A percentile compares a stretch with the other conserved stretches of the same genome.
phyloP scores from a whole-genome alignment of 2,329 filamentous ascomycete species.

The Cercospora canescens region DNA sequence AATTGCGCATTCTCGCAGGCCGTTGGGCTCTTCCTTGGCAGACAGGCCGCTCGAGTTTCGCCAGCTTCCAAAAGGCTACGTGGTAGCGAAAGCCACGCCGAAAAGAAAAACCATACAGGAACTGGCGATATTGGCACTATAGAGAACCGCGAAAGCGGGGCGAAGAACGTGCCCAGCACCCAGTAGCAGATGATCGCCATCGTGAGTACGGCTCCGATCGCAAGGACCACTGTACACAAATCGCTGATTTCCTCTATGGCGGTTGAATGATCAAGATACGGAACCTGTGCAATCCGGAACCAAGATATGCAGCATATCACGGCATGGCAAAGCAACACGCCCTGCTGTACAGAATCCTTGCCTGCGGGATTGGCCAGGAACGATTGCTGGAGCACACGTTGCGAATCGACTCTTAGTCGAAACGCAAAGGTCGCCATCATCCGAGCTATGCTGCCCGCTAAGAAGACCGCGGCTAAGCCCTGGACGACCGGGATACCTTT shows the following conservation, averaged over 20 bases:
- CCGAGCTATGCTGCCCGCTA: neutral
- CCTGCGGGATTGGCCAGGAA: neutral
- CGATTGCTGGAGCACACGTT: neutral
- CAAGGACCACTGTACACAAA: neutral
- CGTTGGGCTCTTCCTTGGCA: neutral
- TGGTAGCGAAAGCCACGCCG: neutral
- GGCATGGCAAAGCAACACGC: neutral
- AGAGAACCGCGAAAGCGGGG: neutral
- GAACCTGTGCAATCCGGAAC: neutral
- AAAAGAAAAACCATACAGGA: neutral
- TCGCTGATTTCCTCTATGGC: neutral
- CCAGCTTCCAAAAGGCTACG: neutral
- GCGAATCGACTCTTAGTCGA: neutral
- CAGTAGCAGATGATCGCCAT: neutral
- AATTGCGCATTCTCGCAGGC: neutral
- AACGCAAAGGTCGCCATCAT: neutral
- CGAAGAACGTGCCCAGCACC: neutral
- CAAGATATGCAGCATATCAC: neutral
- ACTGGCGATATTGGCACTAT: neutral
- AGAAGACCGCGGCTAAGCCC: neutral
- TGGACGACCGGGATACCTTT: slow-evolving; percentile 1
- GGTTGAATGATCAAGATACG: neutral
- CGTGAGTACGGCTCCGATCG: neutral
- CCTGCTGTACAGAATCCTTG: neutral
- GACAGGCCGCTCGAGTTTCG: neutral